Conservation (phyloP, 108 stramenopile species). For the Skeletonema potamos region DNA sequence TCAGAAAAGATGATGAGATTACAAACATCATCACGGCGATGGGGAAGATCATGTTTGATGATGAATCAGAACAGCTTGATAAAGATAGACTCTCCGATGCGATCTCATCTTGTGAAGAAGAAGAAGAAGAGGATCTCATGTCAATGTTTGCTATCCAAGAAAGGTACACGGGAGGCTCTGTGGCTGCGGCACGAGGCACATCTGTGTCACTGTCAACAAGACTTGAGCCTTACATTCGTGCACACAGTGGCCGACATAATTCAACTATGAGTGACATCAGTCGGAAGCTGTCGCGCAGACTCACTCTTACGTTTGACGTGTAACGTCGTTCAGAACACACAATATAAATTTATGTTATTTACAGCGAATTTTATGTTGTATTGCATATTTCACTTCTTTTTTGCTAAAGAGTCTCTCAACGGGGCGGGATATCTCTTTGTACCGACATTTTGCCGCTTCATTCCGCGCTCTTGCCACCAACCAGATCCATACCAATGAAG, state of each 20-base stretch:
- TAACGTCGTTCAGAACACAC: not conserved
- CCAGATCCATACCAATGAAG: constrained; percentile 71
- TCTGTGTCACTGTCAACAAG: not conserved
- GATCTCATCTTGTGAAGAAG: not conserved
- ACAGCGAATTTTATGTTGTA: too few relatives aligned
- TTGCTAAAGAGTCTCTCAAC: constrained; percentile 9
- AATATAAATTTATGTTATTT: too few relatives aligned
- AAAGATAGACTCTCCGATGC: not conserved
- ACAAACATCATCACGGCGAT: not conserved
- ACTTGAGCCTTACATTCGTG: not conserved
- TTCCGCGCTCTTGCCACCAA: constrained; percentile 58
- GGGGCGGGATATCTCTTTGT: constrained; percentile 65
- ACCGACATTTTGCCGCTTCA: constrained; percentile 60
- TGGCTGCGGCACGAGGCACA: not conserved
- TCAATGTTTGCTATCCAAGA: not conserved
- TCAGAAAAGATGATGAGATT: not conserved
- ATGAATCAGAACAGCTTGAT: not conserved
- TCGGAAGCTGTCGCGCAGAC: not conserved
- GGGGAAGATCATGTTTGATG: not conserved
- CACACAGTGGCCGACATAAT: not conserved
- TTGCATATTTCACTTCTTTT: not conserved
- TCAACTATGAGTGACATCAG: not conserved
- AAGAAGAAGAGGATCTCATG: not conserved
- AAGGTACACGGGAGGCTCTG: not conserved
- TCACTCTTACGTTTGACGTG: not conserved